Evolutionary conservation across 1,139 yeast species (phyloP).

Genomic region (Diutina sp.): DNA sequence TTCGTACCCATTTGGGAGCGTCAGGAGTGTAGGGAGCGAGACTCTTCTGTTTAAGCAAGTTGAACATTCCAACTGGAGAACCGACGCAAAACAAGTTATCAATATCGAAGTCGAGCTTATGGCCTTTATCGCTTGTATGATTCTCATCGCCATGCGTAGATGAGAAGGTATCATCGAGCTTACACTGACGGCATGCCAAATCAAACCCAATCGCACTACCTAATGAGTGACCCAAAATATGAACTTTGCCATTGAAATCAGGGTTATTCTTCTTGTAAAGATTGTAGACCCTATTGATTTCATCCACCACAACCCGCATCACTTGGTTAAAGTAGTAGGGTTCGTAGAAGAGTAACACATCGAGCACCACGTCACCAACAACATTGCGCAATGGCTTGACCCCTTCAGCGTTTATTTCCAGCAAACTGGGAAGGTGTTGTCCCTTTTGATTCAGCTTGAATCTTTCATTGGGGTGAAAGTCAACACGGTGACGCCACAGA

Average conservation of each 20-base stretch:
- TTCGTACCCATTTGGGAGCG: conserved; percentile 3
- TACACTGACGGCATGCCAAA: conserved; percentile 49
- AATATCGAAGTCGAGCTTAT: conserved; percentile 48
- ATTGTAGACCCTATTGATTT: conserved; percentile 58
- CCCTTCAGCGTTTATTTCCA: conserved; percentile 71
- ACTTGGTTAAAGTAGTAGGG: conserved; percentile 56
- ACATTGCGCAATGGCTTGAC: conserved; percentile 65
- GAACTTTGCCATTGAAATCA: conserved; percentile 63
- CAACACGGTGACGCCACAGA: conserved; percentile 64
- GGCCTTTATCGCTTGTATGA: conserved; percentile 8
- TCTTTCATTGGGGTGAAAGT: conserved; percentile 38
- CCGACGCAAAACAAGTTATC: conserved; percentile 74
- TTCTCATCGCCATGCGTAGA: background rate
- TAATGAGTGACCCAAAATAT: conserved; percentile 79
- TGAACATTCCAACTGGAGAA: conserved; percentile 83
- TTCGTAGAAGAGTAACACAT: conserved; percentile 76
- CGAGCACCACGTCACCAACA: conserved; percentile 78
- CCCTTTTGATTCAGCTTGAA: conserved; percentile 14
- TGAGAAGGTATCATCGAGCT: conserved; percentile 5
- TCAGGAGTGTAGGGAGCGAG: conserved; percentile 13
- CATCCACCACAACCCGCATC: conserved; percentile 49
- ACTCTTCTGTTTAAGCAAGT: conserved; percentile 47
- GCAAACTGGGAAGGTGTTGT: conserved; percentile 43
- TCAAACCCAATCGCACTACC: conserved; percentile 85
- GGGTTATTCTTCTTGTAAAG: conserved; percentile 57